Base-by-base conservation (phyloP, 139 green algal species). In the Raphidocelis subcapitata region DNA sequence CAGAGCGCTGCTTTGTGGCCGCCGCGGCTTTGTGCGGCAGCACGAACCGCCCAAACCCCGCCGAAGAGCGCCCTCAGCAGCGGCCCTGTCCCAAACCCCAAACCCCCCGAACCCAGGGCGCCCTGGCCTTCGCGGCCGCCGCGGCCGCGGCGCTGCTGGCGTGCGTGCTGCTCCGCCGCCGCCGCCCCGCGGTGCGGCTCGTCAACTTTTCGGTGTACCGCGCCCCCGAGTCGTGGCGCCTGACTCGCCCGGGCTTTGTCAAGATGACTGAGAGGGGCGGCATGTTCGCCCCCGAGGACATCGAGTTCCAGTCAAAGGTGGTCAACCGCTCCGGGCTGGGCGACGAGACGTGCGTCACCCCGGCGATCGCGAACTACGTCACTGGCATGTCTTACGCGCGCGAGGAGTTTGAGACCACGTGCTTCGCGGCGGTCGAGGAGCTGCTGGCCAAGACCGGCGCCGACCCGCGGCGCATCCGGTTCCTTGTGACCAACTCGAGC, bases 401-500 rank as follows among this genome's bases (percentile, higher is more conserved):
- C 0, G 74, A 91, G 67, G 94, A 98, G 87, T 94, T 96, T 29
- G 86, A 94, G 78, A 60, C 86, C 63, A 63, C 32, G 20, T 73
- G 67, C 67, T 93, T 87, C 65, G 72, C 54, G 20, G 85, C 77
- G 32, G 81, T 97, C 16, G 69, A 83, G 23, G 79, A 94, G 31
- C 73, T 87, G 62, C 80, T 97, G 28, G 32, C 77, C 32, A 81
- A 85, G 41, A 88, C 77, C 0, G 71, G 84, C 59, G 12, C 62
- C 59, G 47, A 71, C 29, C 69, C 81, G 60, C 69, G 82, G 44
- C 78, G 97, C 64, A 89, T 98, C 26, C 91, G 92, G 81, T 93
- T 98, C 62, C 76, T 98, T 32, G 84, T 98, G 41, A 87, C 98
- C 26, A 98, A 98, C 87, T 98, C 92, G 89, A 89, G 72, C 36